Evolutionary conservation across 345 rosid species (phyloP).

Genomic region (Limnanthes douglasii): DNA sequence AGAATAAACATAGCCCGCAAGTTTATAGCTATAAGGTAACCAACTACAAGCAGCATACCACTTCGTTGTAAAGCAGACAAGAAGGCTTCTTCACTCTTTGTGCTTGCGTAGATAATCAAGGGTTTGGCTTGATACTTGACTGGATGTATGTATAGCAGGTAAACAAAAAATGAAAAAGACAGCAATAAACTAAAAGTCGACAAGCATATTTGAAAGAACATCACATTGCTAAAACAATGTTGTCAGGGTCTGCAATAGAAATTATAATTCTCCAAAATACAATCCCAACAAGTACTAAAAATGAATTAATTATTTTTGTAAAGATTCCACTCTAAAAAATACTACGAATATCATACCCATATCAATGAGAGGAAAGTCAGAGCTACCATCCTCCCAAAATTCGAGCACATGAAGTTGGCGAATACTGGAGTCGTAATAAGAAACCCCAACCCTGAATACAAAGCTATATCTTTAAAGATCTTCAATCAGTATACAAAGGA

Average conservation of each 20-base stretch:
- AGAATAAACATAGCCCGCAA: conserved; percentile 12
- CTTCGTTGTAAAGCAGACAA: conserved; percentile 60
- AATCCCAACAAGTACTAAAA: too few relatives aligned
- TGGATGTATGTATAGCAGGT: conserved; percentile 13
- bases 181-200: conserved; percentile 5
- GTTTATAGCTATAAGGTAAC: conserved; percentile 6
- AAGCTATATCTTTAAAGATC: too few relatives aligned
- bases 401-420: conserved; percentile 90
- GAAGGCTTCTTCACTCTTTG: conserved; percentile 82
- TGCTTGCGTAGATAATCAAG: conserved; percentile 62
- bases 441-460: conserved; percentile 54
- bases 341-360: conserved; percentile 32
- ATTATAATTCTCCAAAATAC: neutral
- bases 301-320: too few relatives aligned
- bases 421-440: conserved; percentile 70
- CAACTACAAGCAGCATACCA: conserved; percentile 31
- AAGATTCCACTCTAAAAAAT: conserved; percentile 3
- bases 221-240: too few relatives aligned
- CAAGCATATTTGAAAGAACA: too few relatives aligned
- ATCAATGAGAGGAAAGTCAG: conserved; percentile 61
- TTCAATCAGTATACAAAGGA: too few relatives aligned
- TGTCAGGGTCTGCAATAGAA: too few relatives aligned
- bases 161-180: neutral
- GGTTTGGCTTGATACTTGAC: conserved; percentile 92
- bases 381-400: conserved; percentile 80